Evolutionary conservation across 2,329 filamentous ascomycete species (phyloP), one percentile per base, ranked within the genome.

Genomic region (Endoconidiophora laricicola): DNA sequence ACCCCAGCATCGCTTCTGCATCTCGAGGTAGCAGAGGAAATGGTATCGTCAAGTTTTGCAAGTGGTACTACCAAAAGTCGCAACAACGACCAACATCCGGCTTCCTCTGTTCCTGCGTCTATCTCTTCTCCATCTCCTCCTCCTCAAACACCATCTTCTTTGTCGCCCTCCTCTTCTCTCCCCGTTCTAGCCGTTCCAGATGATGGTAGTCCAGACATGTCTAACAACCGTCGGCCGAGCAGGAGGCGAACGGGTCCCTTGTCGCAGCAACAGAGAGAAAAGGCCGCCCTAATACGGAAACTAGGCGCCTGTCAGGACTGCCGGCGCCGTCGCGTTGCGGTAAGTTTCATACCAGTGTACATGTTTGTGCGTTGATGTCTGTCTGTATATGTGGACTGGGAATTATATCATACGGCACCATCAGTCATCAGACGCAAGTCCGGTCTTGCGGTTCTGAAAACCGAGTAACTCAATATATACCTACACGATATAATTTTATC

Each of bases 171-270:
- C 49, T 71, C 74, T 60, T 70, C 68, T 51, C 42, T 26, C 29
- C 43, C 24, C 57, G 71, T 73, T 59, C 76, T 75, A 33, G 42
- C 44, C 44, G 40, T 14, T 60, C 71, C 72, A 54, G 64, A 73
- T 55, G 70, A 70, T 61, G 73, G 76, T 66, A 72, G 71, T 54
- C 64, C 67, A 61, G 71, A 74, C 61, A 63, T 71, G 60, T 67
- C 67, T 63, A 68, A 69, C 59, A 68, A 65, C 59, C 71, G 72
- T 57, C 71, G 73, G 57, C 66, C 72, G 55, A 77, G 71, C 59
- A 70, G 74, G 58, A 69, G 74, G 61, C 71, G 74, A 50, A 78
- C 74, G 54, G 74, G 74, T 40, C 74, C 74, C 54, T 64, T 78
- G 55, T 76, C 73, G 29, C 69, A 73, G 49, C 66, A 72, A 54